Evolutionary conservation across 1,284 basidiomycete genomes (phyloP), one percentile per base, ranked within the genome.

Genomic region (Leccinum olivaceoglutinosum): DNA sequence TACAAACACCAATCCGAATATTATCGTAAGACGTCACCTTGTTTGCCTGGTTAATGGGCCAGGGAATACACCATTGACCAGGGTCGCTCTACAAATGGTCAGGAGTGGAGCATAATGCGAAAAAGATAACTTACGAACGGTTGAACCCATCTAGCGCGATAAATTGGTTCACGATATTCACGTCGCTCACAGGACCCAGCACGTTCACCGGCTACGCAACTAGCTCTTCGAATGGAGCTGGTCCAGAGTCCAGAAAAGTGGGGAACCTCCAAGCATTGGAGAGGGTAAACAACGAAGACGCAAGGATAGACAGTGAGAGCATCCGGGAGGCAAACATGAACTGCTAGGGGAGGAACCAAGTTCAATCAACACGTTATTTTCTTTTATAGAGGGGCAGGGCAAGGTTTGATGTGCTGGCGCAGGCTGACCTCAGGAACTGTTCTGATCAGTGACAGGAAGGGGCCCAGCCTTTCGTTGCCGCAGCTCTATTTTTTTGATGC

Each of bases 71-170:
- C 70, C 69, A 53, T 74, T 71, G 29, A 46, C 70, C 4, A 76
- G 67, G n/a, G 67, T 67, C 6, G 74, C 63, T 39, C 75, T 73
- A 38, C 4, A 36, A 32, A 46, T 38, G 1, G 9, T 68, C 18
- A 65, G 60, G 9, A 38, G 29, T 1, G 18, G 16, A 10, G 36
- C 3, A 32, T 44, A 18, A 64, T 14, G 6, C 4, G 10, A 57
- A 4, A 21, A 44, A 12, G 8, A 32, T 9, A 8, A 71, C 69
- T 64, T 63, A 77, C 68, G 72, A 72, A 60, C 78, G 69, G 29
- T 62, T 68, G 62, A 62, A 77, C 18, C 78, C 77, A 68, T 78
- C 77, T 5, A 77, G 76, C 2, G 73, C 66, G 25, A 78, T 67
- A 32, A 63, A 51, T 0, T 57, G 46, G 60, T 79, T 76, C 11